phyloP scores from a whole-genome alignment of 2,329 filamentous ascomycete genomes.

The Aulographum hederae region DNA sequence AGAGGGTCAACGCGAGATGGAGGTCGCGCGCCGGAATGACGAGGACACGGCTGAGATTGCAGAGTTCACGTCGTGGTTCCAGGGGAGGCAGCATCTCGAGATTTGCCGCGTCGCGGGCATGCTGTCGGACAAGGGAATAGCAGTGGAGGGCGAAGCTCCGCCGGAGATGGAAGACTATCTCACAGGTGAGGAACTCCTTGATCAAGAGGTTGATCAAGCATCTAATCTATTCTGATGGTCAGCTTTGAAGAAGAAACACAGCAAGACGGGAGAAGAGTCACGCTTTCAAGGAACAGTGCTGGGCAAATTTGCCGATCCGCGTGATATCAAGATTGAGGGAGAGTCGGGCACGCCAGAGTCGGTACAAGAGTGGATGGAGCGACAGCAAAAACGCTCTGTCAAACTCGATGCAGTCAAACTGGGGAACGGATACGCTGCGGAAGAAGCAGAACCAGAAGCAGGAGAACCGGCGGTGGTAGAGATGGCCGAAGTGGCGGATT shows the following conservation, averaged over 20 bases:
- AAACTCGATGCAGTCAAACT: not conserved
- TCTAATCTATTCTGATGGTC: conserved; percentile 1
- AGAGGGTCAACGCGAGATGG: conserved; percentile 20
- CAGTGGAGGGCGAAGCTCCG: conserved; percentile 26
- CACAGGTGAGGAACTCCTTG: conserved; percentile 22
- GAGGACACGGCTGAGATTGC: conserved; percentile 66
- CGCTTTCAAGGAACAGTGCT: conserved; percentile 74
- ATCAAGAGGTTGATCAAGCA: not conserved
- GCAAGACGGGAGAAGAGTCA: conserved; percentile 71
- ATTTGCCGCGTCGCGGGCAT: conserved; percentile 65
- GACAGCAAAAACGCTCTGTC: not conserved
- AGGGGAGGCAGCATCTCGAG: conserved; percentile 55
- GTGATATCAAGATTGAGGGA: conserved; percentile 61
- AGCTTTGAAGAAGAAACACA: conserved; percentile 84
- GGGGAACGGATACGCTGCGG: not conserved
- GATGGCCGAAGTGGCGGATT: too few species aligned
- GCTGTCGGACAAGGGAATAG: conserved; percentile 24
- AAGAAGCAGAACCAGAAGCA: too few species aligned
- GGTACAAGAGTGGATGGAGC: conserved; percentile 45
- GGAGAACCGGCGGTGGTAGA: too few species aligned
- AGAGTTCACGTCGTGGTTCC: conserved; percentile 64
- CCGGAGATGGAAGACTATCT: conserved; percentile 27
- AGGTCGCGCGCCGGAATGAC: conserved; percentile 29
- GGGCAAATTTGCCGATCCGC: conserved; percentile 53
- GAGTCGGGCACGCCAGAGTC: conserved; percentile 49